These are phyloP conservation scores for Houttuynia cordata DNA, from an alignment of 164 flowering plant genomes.

Conservation along the genomic window DNA sequence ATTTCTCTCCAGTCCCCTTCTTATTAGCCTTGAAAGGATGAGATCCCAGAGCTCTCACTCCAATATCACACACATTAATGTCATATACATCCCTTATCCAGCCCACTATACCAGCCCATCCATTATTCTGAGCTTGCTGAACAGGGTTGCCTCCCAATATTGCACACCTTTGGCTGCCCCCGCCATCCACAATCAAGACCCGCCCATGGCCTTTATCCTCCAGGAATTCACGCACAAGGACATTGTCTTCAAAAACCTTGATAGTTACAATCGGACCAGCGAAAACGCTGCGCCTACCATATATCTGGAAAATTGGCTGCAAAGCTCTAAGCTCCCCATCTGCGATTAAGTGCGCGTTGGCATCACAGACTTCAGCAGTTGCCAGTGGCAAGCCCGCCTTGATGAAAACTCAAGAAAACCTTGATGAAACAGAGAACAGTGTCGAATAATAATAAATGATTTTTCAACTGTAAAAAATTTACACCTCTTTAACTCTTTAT, in stretches of 20 bases:
- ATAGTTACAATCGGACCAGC: slow-evolving; percentile 51
- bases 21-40: slow-evolving; percentile 55
- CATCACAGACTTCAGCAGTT: slow-evolving; percentile 59
- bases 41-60: slow-evolving; percentile 47
- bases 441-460: no score
- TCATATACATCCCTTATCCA: slow-evolving; percentile 58
- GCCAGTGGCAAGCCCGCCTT: slow-evolving; percentile 23
- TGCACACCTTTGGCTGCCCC: slow-evolving; percentile 48
- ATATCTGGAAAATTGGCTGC: slow-evolving; percentile 41
- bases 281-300: slow-evolving; percentile 47
- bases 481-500: no score
- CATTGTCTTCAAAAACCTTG: slow-evolving; percentile 56
- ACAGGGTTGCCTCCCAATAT: slow-evolving; percentile 56
- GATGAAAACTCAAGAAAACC: no score
- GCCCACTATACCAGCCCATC: slow-evolving; percentile 60
- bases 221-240: slow-evolving; percentile 38
- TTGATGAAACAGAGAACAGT: no score
- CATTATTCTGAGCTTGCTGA: slow-evolving; percentile 53
- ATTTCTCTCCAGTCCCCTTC: slow-evolving; percentile 43
- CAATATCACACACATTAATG: slow-evolving; percentile 56
- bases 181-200: slow-evolving; percentile 57
- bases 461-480: no score
- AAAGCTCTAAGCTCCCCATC: slow-evolving; percentile 52
- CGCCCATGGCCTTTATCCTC: slow-evolving; percentile 57
- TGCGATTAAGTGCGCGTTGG: slow-evolving; percentile 35